phyloP scores from a whole-genome alignment of 495 filamentous ascomycete species.

The Penicillium fimorum region DNA sequence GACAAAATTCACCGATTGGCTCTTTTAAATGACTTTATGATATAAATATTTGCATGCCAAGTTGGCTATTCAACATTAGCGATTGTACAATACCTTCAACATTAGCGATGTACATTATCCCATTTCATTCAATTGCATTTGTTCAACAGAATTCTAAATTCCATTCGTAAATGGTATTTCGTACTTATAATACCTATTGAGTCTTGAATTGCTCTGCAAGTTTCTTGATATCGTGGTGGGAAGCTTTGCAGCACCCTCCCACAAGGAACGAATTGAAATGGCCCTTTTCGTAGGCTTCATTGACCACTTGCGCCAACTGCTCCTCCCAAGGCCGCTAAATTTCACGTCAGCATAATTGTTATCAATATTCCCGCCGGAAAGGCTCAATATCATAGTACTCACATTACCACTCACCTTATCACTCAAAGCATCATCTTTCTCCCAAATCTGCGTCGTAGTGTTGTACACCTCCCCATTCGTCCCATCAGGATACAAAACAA shows the following conservation, averaged over 20 bases:
- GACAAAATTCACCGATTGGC: slow-evolving; percentile 34
- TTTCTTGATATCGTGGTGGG: slow-evolving; percentile 46
- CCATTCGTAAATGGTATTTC: neutral
- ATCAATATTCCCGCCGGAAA: neutral
- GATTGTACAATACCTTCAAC: neutral
- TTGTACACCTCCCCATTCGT: slow-evolving; percentile 67
- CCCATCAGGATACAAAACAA: slow-evolving; percentile 69
- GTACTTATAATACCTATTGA: neutral
- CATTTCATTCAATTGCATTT: neutral
- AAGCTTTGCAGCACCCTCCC: slow-evolving; percentile 63
- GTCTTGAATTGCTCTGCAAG: slow-evolving; percentile 35
- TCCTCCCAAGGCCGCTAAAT: slow-evolving; percentile 50
- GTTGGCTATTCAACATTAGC: slow-evolving; percentile 14
- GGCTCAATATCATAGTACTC: slow-evolving; percentile 1
- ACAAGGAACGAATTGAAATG: slow-evolving; percentile 53
- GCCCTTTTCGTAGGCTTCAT: slow-evolving; percentile 38
- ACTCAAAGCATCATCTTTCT: slow-evolving; percentile 24
- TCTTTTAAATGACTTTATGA: slow-evolving; percentile 18
- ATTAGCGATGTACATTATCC: slow-evolving; percentile 5
- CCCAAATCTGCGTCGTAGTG: slow-evolving; percentile 58
- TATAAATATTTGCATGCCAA: slow-evolving; percentile 23
- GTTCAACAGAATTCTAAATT: neutral
- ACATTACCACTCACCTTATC: slow-evolving; percentile 19
- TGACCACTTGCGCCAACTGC: slow-evolving; percentile 36
- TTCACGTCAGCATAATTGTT: slow-evolving; percentile 9